Conservation (phyloP, 2,329 filamentous ascomycete genomes). For the Boeremia exigua region DNA sequence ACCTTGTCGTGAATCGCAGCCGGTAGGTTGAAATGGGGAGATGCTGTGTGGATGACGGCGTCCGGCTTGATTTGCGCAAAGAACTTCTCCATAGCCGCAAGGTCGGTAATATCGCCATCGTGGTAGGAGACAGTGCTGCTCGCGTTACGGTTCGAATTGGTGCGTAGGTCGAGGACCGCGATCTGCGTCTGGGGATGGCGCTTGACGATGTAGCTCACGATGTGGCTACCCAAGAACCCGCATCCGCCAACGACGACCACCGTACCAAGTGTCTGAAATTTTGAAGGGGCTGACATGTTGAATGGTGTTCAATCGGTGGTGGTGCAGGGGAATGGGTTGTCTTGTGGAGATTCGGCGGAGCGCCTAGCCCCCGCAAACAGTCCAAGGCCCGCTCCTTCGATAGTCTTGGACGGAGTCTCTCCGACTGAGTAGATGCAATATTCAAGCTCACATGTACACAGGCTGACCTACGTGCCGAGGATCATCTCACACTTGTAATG, state of each 20-base stretch:
- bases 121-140: conserved; percentile 55
- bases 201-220: conserved; percentile 54
- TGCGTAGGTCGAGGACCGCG: conserved; percentile 56
- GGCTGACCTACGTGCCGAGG: not conserved
- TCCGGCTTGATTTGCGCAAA: conserved; percentile 54
- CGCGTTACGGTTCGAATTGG: conserved; percentile 48
- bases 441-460: too few relatives aligned
- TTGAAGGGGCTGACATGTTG: conserved; percentile 26
- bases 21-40: conserved; percentile 50
- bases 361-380: conserved; percentile 18
- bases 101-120: conserved; percentile 58
- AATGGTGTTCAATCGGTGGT: conserved; percentile 16
- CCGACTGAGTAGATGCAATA: not conserved
- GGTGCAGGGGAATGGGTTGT: conserved; percentile 17
- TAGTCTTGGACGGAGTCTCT: not conserved
- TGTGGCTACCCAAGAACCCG: conserved; percentile 59
- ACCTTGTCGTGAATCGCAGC: conserved; percentile 56
- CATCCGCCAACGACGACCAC: conserved; percentile 59
- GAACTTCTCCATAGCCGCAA: conserved; percentile 49
- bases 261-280: conserved; percentile 49
- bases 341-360: conserved; percentile 30
- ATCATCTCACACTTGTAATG: too few relatives aligned
- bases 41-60: conserved; percentile 59
- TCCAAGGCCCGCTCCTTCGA: conserved; percentile 14
- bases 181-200: conserved; percentile 52